Evolutionary conservation across 371 early-diverging fungal species (phyloP), one percentile per base, ranked within the genome.

Genomic region (Mucor piriformis): DNA sequence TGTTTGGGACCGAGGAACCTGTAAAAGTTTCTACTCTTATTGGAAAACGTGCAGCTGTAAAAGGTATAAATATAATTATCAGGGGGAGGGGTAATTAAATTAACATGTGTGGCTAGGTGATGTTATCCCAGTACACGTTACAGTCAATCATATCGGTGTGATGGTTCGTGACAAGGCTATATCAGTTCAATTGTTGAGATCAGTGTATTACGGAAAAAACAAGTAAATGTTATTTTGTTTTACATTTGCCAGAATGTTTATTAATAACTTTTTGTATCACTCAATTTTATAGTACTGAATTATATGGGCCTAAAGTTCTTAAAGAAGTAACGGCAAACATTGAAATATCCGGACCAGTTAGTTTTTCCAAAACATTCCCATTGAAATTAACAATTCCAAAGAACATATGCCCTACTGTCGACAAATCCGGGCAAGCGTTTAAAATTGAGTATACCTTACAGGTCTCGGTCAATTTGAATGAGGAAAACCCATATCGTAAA

Each of bases 1-100:
- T 67, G 13, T 46, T 55, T 12, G 57, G 57, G 2, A 61, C 67
- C 35, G 50, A 53, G 11, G 46, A 61, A 49, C 62, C 61, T 29
- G 68, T 66, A 7, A 67, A 57, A 25, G 66, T 79, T 3, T 32
- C 54, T 8, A 58, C 73, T 8, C 54, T 50, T 3, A 35, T 81
- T 29, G 73, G 69, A 25, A 73, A 67, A 48, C 61, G 65, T 46
- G 81, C 76, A 5, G 66, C 73, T 46, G 81, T 77, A 3, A 67
- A 73, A 73, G 78, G 81, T 74, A 63, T 57, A 16, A 11, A n/a
- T 15, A 35, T 15, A 3, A 50, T 13, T 13, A 3, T 16, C 20
- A 50, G 38, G 12, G 18, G 56, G 11, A 18, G 13, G 4, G n/a
- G n/a, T n/a, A 37, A 49, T 38, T 38, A 38, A 38, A 38, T 15